Base-by-base conservation (phyloP, 2,329 filamentous ascomycete genomes). In the Fusarium equiseti region DNA sequence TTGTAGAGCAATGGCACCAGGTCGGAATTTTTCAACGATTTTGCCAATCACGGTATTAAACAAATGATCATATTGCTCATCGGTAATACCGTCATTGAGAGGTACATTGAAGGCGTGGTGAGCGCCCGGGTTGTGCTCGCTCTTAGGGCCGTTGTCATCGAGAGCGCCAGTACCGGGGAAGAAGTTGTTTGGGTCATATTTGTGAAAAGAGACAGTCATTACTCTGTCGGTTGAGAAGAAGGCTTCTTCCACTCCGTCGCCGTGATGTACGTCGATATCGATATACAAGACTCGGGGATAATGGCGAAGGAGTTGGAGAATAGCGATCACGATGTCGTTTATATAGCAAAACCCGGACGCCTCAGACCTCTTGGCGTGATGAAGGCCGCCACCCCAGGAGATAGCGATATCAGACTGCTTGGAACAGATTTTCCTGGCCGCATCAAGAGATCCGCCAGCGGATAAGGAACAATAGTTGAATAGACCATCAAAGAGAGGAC, bases 261-360 rank as follows among this genome's bases (percentile, higher is more conserved):
- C 94, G 72, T 97, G 94, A 78, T 97, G 94, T 2, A 97, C 93
- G 78, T 97, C 94, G 73, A 97, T 97, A 78, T 97, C 94, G 75
- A 98, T 95, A 81, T 98, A 98, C 62, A 98, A 86, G 10, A 98
- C 95, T 51, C 95, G 91, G 18, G 94, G 90, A 74, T 95, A 89
- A 76, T 91, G 88, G 31, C 92, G 91, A 18, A 98, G 85, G 12
- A 99, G 88, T 79, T 98, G 92, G 40, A 98, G 87, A 74, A 98
- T 96, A 38, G 92, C 94, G 49, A 99, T 88, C 62, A 98, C 96
- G 75, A 98, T 98, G 81, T 99, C 96, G 80, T 99, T 99, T 83
- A 98, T 94, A 83, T 99, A 99, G 83, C 96, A 99, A 81, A 99
- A 99, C 1, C 96, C 96, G 16, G 92, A 95, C 1, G 96, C 95